Percentiles rank a stretch among this genome's conserved stretches.
Conservation (phyloP, 2,329 filamentous ascomycete species). For the Daldinia sp. region DNA sequence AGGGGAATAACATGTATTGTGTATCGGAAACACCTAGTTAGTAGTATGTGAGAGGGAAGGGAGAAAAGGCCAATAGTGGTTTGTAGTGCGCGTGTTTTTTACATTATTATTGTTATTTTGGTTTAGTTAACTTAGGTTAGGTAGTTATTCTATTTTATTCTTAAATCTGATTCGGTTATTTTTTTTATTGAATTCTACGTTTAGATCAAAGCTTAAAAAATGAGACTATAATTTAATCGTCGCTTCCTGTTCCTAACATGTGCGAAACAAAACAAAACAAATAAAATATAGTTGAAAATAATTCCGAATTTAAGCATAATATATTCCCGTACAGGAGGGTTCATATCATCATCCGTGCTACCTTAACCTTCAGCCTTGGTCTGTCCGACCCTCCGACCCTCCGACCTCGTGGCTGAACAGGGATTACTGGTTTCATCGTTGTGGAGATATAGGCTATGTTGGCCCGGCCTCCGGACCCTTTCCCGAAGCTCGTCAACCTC, state of each 20-base stretch:
- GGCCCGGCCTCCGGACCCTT: constrained; percentile 17
- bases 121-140: background rate
- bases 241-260: background rate
- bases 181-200: background rate
- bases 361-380: background rate
- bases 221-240: background rate
- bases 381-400: constrained; percentile 1
- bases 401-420: constrained; percentile 30
- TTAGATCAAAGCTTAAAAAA: background rate
- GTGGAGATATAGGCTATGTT: constrained; percentile 14
- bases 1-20: constrained; percentile 7
- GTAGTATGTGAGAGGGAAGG: background rate
- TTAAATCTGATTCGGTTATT: no score
- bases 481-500: constrained; percentile 15
- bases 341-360: constrained; percentile 2
- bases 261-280: background rate
- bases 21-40: no score
- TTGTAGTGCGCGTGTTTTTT: constrained; percentile 4
- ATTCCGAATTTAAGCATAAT: constrained; percentile 3
- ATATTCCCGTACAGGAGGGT: constrained; percentile 13
- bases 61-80: constrained; percentile 4
- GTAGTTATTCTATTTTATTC: background rate
- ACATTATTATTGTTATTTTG: background rate
- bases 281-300: no score
- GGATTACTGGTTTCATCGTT: constrained; percentile 27